These are phyloP conservation scores for Gymnopus androsaceus DNA, from an alignment of 1,284 basidiomycete species.

Conservation along the genomic window DNA sequence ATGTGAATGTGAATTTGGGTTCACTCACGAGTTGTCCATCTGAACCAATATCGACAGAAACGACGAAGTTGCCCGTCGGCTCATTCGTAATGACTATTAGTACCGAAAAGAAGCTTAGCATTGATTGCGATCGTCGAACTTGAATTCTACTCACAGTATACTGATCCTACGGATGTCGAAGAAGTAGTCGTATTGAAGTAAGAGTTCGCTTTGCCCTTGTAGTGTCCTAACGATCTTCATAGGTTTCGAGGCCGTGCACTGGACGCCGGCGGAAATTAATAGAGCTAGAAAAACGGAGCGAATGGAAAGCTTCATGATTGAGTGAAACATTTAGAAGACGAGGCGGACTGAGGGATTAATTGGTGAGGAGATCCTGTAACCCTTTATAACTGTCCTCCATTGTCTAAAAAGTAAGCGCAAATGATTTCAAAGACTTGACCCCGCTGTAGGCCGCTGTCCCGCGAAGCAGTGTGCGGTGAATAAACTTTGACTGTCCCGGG, in stretches of 20 bases:
- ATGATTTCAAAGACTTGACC: no score
- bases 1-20: neutral
- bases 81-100: conserved; percentile 27
- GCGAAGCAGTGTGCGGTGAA: no score
- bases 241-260: neutral
- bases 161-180: neutral
- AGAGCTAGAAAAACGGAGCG: neutral
- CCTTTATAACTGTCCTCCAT: no score
- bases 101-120: neutral
- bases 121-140: neutral
- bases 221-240: neutral
- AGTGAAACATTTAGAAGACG: no score
- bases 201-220: neutral
- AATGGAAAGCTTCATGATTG: neutral
- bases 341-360: no score
- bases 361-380: no score
- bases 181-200: neutral
- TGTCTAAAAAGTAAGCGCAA: no score
- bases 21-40: conserved; percentile 20
- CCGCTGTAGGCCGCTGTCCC: no score
- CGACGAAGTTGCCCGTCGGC: conserved; percentile 24
- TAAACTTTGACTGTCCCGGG: no score
- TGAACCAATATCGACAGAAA: conserved; percentile 23
- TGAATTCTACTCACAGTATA: conserved; percentile 1
- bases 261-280: neutral